A percentile compares a stretch with the other conserved stretches of the same genome.
These are phyloP conservation scores for Hibiscus mutabilis DNA, from an alignment of 345 rosid species.

Conservation along the genomic window DNA sequence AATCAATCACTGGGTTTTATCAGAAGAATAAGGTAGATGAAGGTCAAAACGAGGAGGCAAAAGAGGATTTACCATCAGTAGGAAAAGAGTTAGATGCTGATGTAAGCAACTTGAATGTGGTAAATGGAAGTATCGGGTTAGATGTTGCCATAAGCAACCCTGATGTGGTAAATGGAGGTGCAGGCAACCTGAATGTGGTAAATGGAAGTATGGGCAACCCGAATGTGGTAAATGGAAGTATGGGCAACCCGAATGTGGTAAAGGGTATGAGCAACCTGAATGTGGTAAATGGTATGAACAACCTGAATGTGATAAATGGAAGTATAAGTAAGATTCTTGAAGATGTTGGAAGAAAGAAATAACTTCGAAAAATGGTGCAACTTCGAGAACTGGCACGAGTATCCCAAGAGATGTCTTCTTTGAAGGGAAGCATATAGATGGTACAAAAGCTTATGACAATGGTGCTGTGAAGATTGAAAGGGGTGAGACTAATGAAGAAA, in stretches of 20 bases:
- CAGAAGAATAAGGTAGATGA: background rate
- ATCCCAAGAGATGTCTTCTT: conserved; percentile 12
- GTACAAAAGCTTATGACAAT: conserved; percentile 6
- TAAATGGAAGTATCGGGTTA: background rate
- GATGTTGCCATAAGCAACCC: too few relatives aligned
- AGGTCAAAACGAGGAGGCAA: background rate
- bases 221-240: background rate
- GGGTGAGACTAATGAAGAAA: conserved; percentile 11
- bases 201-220: background rate
- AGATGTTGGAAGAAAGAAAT: conserved; percentile 17
- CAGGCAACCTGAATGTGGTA: background rate
- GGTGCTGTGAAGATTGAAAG: conserved; percentile 10
- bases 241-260: background rate
- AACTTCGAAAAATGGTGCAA: conserved; percentile 8
- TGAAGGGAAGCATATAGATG: conserved; percentile 14
- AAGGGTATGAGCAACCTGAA: background rate
- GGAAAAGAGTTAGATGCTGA: conserved; percentile 9
- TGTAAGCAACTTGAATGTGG: conserved; percentile 9
- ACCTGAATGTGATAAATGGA: conserved; percentile 24
- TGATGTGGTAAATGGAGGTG: too few relatives aligned
- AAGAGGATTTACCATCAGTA: conserved; percentile 14
- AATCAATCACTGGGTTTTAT: too few relatives aligned
- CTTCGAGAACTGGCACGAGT: background rate
- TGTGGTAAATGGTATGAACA: background rate
- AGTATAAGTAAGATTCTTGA: conserved; percentile 20